A percentile compares a stretch with the other conserved stretches of the same genome.
phyloP scores from a whole-genome alignment of 2,329 filamentous ascomycete species.

The Diaporthe longicolla region DNA sequence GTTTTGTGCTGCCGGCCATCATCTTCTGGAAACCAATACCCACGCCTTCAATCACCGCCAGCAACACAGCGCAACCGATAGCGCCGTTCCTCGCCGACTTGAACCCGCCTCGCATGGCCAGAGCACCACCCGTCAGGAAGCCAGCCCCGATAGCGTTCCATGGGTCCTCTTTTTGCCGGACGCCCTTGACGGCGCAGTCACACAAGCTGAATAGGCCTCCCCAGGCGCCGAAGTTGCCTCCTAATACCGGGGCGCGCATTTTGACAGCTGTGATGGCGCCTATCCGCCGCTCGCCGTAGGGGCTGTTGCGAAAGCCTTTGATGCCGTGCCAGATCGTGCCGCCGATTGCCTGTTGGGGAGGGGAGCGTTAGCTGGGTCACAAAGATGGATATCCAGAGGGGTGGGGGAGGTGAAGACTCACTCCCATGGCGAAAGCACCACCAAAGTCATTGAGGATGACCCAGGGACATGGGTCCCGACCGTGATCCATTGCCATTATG shows the following conservation, averaged over 20 bases:
- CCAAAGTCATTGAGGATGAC: slow-evolving; percentile 98
- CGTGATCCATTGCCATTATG: slow-evolving; percentile 82
- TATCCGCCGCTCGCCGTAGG: slow-evolving; percentile 94
- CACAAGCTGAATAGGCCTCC: slow-evolving; percentile 96
- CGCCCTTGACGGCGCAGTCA: slow-evolving; percentile 95
- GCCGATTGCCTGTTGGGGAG: slow-evolving; percentile 72
- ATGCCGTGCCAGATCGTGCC: slow-evolving; percentile 96
- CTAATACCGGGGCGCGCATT: slow-evolving; percentile 93
- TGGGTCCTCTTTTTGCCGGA: slow-evolving; percentile 96
- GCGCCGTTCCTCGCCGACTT: slow-evolving; percentile 95
- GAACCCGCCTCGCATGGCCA: slow-evolving; percentile 92
- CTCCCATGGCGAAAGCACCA: slow-evolving; percentile 96
- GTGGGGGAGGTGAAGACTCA: slow-evolving; percentile 63
- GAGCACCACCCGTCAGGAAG: slow-evolving; percentile 93
- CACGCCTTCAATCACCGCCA: slow-evolving; percentile 97
- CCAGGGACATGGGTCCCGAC: slow-evolving; percentile 96
- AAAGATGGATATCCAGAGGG: neutral
- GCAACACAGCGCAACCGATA: slow-evolving; percentile 93
- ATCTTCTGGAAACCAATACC: slow-evolving; percentile 96
- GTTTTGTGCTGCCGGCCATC: slow-evolving; percentile 89
- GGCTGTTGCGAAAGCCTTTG: slow-evolving; percentile 92
- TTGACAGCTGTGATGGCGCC: slow-evolving; percentile 98
- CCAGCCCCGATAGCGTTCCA: slow-evolving; percentile 98
- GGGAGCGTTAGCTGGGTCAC: slow-evolving; percentile 38
- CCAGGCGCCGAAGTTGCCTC: slow-evolving; percentile 99